Evolutionary conservation across 208 protist genomes (phyloP).

Genomic region (Jaenimonas drosophilae): DNA sequence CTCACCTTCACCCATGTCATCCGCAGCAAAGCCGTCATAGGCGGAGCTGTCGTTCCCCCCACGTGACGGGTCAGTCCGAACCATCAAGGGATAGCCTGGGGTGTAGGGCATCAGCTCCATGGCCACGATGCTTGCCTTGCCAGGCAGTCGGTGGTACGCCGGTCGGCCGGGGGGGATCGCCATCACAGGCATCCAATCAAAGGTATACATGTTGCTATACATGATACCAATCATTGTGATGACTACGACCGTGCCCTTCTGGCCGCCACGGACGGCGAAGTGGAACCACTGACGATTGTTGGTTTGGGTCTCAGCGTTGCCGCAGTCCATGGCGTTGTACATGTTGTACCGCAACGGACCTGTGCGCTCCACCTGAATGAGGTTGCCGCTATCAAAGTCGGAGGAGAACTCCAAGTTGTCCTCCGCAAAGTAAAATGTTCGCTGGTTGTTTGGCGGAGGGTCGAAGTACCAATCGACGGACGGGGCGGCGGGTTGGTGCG

Average conservation of each 20-base stretch:
- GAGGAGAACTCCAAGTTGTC: constrained; percentile 83
- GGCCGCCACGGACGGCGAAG: constrained; percentile 78
- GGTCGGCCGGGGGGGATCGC: constrained; percentile 36
- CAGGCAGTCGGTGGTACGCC: constrained; percentile 52
- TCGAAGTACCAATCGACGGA: constrained; percentile 52
- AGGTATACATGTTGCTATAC: constrained; percentile 81
- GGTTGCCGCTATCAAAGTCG: constrained; percentile 87
- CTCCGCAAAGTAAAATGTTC: constrained; percentile 79
- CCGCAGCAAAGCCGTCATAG: constrained; percentile 10
- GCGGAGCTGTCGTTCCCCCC: constrained; percentile 12
- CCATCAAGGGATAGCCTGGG: constrained; percentile 60
- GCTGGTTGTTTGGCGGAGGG: constrained; percentile 78
- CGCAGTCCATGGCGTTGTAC: constrained; percentile 80
- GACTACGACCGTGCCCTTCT: constrained; percentile 34
- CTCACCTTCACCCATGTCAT: constrained; percentile 8
- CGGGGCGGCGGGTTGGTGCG: constrained; percentile 39
- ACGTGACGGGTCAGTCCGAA: constrained; percentile 8
- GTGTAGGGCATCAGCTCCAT: constrained; percentile 68
- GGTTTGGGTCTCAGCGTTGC: constrained; percentile 66
- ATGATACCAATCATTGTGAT: constrained; percentile 77
- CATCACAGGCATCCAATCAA: constrained; percentile 75
- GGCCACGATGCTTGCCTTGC: constrained; percentile 42
- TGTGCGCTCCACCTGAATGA: constrained; percentile 77
- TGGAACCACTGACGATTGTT: constrained; percentile 91
- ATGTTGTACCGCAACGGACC: constrained; percentile 59